Evolutionary conservation across 768 basidiomycete genomes (phyloP).

Genomic region (Termitomyces sp.): DNA sequence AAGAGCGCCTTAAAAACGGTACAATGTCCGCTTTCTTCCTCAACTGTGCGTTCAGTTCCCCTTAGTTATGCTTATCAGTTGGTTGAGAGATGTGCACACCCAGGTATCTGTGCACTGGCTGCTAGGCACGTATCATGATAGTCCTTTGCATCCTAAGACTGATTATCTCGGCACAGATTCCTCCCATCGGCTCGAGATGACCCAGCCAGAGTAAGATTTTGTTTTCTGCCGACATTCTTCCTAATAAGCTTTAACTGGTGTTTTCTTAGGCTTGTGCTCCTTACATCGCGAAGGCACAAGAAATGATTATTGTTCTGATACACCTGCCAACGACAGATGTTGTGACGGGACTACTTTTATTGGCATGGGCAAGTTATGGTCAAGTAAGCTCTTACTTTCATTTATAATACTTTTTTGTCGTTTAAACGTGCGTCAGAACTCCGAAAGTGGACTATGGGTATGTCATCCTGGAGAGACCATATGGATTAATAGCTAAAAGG

Average conservation of each 20-base stretch:
- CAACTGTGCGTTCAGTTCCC: constrained; percentile 9
- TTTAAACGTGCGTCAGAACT: constrained; percentile 9
- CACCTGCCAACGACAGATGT: constrained; percentile 14
- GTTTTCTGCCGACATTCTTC: neutral
- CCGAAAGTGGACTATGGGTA: constrained; percentile 15
- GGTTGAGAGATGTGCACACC: neutral
- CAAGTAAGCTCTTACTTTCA: constrained; percentile 3
- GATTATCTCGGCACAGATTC: constrained; percentile 2
- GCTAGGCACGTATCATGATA: constrained; percentile 5
- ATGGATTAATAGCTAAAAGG: neutral
- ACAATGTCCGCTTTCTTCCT: constrained; percentile 16
- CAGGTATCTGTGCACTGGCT: constrained; percentile 12
- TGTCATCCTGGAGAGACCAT: constrained; percentile 1
- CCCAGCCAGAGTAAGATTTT: constrained; percentile 7
- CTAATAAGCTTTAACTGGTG: neutral
- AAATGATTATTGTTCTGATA: constrained; percentile 11
- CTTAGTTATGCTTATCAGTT: neutral
- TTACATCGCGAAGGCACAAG: constrained; percentile 14
- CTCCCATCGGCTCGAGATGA: constrained; percentile 12
- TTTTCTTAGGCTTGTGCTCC: constrained; percentile 10
- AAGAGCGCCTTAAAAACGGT: constrained; percentile 9
- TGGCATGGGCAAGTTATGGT: constrained; percentile 14
- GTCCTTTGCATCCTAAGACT: neutral
- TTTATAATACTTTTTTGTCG: neutral
- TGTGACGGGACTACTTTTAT: constrained; percentile 12